phyloP scores from a whole-genome alignment of 306 rosid genomes.

The Rosa multiflora region DNA sequence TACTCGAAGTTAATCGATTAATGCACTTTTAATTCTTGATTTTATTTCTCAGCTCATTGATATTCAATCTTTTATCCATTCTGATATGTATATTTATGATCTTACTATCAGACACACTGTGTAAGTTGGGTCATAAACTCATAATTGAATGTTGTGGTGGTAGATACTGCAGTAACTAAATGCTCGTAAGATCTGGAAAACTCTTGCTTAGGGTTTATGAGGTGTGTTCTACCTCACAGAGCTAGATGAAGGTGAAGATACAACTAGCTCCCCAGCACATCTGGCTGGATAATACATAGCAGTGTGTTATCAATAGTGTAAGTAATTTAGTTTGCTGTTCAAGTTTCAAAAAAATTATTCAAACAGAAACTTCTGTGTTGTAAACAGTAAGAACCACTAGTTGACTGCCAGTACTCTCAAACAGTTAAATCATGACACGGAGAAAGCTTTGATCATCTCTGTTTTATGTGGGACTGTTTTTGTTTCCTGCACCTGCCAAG shows the following conservation, averaged over 20 bases:
- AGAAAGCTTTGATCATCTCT: constrained; percentile 1
- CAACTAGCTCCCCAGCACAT: not conserved
- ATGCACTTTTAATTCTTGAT: not conserved
- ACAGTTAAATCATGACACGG: constrained; percentile 15
- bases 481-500: constrained; percentile 3
- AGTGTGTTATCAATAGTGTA: not conserved
- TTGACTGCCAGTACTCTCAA: constrained; percentile 43
- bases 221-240: not conserved
- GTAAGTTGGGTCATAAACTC: not conserved
- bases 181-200: not conserved
- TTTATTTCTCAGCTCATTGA: not conserved
- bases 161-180: not conserved
- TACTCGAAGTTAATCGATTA: not conserved
- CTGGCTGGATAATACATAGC: not conserved
- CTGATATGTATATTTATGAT: not conserved
- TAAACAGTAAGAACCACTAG: constrained; percentile 28
- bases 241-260: constrained; percentile 1
- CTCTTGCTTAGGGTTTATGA: constrained; percentile 13
- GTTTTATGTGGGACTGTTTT: not conserved
- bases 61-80: not conserved
- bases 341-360: not conserved
- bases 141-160: not conserved
- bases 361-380: not conserved
- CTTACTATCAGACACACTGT: not conserved
- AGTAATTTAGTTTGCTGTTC: not conserved